phyloP scores from a whole-genome alignment of 257 asterid species.

The Cruciata laevipes region DNA sequence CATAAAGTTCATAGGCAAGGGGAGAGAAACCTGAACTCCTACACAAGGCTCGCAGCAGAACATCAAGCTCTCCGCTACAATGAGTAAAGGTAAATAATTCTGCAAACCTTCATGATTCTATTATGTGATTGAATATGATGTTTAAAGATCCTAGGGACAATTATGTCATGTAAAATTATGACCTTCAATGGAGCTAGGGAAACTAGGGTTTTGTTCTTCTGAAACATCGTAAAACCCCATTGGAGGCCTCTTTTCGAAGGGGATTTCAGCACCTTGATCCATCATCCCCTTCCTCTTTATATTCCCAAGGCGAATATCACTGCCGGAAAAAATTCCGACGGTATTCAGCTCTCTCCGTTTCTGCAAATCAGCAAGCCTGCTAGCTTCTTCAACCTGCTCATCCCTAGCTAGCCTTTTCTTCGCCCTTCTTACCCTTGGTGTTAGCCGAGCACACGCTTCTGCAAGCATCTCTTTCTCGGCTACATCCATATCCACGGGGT shows the following conservation, averaged over 20 bases:
- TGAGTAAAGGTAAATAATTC: too few species aligned
- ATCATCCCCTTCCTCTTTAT: conserved; percentile 80
- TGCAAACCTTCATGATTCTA: too few species aligned
- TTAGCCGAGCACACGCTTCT: conserved; percentile 94
- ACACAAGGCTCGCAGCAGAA: too few species aligned
- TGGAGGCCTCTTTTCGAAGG: conserved; percentile 97
- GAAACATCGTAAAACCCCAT: conserved; percentile 90
- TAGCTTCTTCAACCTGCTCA: conserved; percentile 96
- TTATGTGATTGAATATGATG: too few species aligned
- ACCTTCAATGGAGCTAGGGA: too few species aligned
- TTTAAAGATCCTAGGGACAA: too few species aligned
- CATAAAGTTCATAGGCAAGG: too few species aligned
- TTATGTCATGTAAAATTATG: too few species aligned
- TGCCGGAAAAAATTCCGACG: conserved; percentile 47
- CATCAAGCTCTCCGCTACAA: too few species aligned
- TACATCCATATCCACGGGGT: conserved; percentile 99
- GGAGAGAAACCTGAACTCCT: too few species aligned
- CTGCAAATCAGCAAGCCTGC: conserved; percentile 96
- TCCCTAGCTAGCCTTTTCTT: conserved; percentile 96
- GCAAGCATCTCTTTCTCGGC: conserved; percentile 99
- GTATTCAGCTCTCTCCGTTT: conserved; percentile 97
- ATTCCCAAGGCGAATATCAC: conserved; percentile 52
- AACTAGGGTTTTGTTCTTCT: too few species aligned
- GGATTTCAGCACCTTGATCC: conserved; percentile 87
- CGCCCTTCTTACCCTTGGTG: conserved; percentile 93